Evolutionary conservation across 768 basidiomycete genomes (phyloP), one percentile per base, ranked within the genome.

Genomic region (Podaxis sp.): DNA sequence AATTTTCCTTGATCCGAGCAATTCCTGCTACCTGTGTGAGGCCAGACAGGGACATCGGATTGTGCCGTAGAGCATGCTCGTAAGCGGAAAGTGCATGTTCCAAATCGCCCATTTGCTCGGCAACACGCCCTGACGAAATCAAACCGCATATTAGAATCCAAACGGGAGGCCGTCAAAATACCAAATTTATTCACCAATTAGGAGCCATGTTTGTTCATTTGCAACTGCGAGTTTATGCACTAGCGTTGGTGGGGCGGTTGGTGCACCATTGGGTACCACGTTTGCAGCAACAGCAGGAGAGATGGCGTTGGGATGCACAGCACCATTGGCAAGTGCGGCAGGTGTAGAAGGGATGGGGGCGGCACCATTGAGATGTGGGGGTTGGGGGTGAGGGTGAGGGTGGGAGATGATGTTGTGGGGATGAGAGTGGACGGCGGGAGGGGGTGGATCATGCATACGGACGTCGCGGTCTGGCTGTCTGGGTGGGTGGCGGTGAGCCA

Each of bases 1-100:
- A 97, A 76, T 99, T 94, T 77, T 99, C 96, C 74, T 92, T 94
- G 82, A 95, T 93, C 80, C 96, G 89, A 76, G 93, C 95, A 75
- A 98, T 96, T 66, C 93, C 91, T 71, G 96, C 96, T 46, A 96
- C 93, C 73, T 95, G 93, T 42, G 92, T 95, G 67, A 99, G 86
- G 46, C 94, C 95, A 70, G 89, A 82, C 67, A 96, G 82, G 70
- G 93, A 96, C 75, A 87, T 85, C 70, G 95, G 90, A 71, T 98
- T 99, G 80, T 98, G 95, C 76, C 95, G 88, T 67, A 99, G 83
- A 2, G 96, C 96, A 71, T 92, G 89, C 77, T 99, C 96, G 78
- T 98, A 99, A 64, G 95, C 94, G 49, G 86, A 86, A 69, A 94
- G 82, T 53, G 97, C 96, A 66, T 95, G 89, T 71, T 97, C 95